Evolutionary conservation across 2,329 filamentous ascomycete genomes (phyloP), one percentile per base, ranked within the genome.

Genomic region (Colletotrichum eremochloae): DNA sequence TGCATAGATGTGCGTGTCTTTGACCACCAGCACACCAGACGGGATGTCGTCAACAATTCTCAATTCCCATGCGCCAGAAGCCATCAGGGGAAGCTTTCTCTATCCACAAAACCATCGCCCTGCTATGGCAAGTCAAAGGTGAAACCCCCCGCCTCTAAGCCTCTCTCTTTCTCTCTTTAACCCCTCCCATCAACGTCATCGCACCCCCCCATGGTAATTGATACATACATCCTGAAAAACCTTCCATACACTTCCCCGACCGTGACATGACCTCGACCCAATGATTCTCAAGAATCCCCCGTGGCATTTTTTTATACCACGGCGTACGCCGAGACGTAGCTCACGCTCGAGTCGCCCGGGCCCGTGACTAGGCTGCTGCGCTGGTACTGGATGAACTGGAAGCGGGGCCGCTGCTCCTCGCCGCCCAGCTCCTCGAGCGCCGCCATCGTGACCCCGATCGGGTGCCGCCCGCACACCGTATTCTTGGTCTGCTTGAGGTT

Each of bases 381-480:
- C 79, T 97, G 92, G 81, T 99, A 99, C 77, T 93, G 87, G 68
- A 97, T 87, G 77, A 98, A 94, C 76, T 88, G 90, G 81, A 98
- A 97, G 64, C 80, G 82, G 75, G 84, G 86, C 38, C 3, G 42
- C 40, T 42, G 40, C 40, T 20, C 42, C 15, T 82, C 76, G n/a
- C 80, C 79, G 1, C 83, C 81, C 42, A 94, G 79, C 61, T 86
- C 83, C 82, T 98, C 95, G 72, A 98, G 82, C 0, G 93, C 95
- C 0, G 95, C 94, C 94, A 99, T 95, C 48, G 93, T 89, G 5
- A 98, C 92, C 0, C 96, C 95, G 77, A 99, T 98, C 0, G 96
- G 96, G 83, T 99, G 96, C 61, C 96, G 87, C 4, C 96, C 96
- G 78, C 96, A 99, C 0, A 99, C 94, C 0, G 96, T 98, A 77